Base-by-base conservation (phyloP, 2,329 filamentous ascomycete genomes). In the Aspergillus novofumigatus region DNA sequence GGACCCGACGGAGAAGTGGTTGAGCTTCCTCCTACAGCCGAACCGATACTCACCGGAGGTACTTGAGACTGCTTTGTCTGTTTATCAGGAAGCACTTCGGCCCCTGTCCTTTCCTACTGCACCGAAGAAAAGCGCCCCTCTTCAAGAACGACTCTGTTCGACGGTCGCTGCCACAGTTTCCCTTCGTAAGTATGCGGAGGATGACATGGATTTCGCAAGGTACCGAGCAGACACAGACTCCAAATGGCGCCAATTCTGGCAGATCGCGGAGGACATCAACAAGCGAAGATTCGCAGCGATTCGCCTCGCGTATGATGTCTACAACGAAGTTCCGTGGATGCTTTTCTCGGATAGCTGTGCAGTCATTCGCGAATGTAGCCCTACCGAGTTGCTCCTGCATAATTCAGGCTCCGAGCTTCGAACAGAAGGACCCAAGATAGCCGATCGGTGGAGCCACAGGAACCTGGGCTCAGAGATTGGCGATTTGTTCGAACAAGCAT, bases 241-340 rank as follows among this genome's bases (percentile, higher is more conserved):
- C 10, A 92, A 96, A 71, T 99, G 94, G 94, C 86, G 89, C 61
- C 85, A 90, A 52, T 96, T 96, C 73, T 96, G 92, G 77, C 86
- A 92, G 32, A 81, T 97, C 20, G 82, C 96, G 20, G 81, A 90
- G 11, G 92, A 96, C 70, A 78, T 99, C 44, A 92, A 97, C 70
- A 92, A 89, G 67, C 88, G 91, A 67, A 83, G 92, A 67, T 88
- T 89, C 20, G 92, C 97, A 68, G 88, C 90, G 0, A 76, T 97
- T 48, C 87, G 90, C 1, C 78, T 97, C 48, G 84, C 87, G 0
- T 86, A 90, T 55, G 94, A 97, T 67, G 73, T 82, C 0, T 81
- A 84, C 50, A 81, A 83, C 9, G 86, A 88, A 51, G 83, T 92
- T 77, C 84, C 91, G 1, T 97, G 92, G 91, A 82, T 95, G 49